Base-by-base conservation (phyloP, 148 eudicot species). In the Cornus kousa region DNA sequence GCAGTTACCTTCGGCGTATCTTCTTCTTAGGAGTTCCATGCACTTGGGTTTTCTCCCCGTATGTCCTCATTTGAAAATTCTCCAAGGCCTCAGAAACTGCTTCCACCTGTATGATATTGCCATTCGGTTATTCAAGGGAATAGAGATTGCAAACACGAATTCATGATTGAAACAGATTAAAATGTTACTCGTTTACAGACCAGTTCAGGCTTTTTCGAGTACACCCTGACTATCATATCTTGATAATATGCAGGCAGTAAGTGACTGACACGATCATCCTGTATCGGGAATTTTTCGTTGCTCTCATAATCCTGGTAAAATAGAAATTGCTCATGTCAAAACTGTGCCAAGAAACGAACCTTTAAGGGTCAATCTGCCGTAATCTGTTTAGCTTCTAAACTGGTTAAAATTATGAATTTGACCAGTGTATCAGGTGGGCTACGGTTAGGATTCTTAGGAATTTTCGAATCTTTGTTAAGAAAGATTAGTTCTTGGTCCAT, bases 21-120 rank as follows among this genome's bases (percentile, higher is more conserved):
- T 88, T 92, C 87, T 89, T 94, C 82, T 87, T 86, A 35, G 98
- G 98, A 60, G 98, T 92, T 24, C 78, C 87, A 71, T 94, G 98
- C 33, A 94, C 95, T 81, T 95, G 98, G 73, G 88, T 80, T 80
- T 85, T 91, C 89, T 72, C 83, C 53, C 94, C 91, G 40, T 83
- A 88, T 11, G 67, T 84, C 80, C 79, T 87, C 53, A 86, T 11
- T 76, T 93, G 98, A 80, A 86, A 90, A 74, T 95, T 93, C 83
- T 82, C 93, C 80, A 92, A 93, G 46, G 97, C 98, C 53, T 90
- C 88, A 4, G 94, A 90, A 40, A 95, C 98, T 46, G 83, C 88
- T 76, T 80, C 88, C 5, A 93, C 95, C 98, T 94, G 87, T 73
- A 78, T 46, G 39, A 77, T 28, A 80, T 66, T 53, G 31, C 1